Percentiles rank a stretch among this genome's conserved stretches.
phyloP scores from a whole-genome alignment of 139 green algal genomes.

The Limnomonas spitsbergensis region DNA sequence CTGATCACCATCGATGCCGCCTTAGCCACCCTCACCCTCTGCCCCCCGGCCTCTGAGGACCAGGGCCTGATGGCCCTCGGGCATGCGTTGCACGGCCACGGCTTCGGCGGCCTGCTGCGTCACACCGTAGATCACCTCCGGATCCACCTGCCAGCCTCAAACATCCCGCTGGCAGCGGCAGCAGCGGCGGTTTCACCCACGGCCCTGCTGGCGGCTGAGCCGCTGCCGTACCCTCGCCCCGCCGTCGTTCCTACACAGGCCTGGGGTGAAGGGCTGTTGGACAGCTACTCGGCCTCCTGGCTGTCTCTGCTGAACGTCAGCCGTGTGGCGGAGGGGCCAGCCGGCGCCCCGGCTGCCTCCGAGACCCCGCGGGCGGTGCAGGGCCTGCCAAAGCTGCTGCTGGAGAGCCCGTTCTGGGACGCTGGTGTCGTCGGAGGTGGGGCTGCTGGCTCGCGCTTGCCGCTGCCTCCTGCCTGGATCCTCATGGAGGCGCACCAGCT shows the following conservation, averaged over 20 bases:
- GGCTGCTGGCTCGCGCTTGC: neutral
- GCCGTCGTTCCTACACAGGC: neutral
- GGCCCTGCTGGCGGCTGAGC: neutral
- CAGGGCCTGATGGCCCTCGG: neutral
- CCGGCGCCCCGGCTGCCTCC: no score
- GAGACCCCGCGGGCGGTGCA: no score
- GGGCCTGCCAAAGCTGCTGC: no score
- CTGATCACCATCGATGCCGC: neutral
- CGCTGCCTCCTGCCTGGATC: neutral
- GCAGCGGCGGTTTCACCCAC: neutral
- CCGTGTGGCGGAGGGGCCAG: neutral
- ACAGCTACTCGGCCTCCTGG: slow-evolving; percentile 3
- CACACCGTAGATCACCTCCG: neutral
- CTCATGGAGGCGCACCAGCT: slow-evolving; percentile 16
- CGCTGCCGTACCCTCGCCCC: neutral
- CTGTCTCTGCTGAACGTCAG: neutral
- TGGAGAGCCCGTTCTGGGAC: slow-evolving; percentile 1
- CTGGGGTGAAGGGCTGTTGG: neutral
- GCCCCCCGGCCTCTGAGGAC: neutral
- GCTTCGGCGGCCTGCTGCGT: neutral
- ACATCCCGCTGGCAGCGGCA: neutral
- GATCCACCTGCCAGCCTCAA: neutral
- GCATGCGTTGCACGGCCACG: neutral
- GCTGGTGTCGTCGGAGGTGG: neutral
- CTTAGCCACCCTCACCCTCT: neutral